These are phyloP conservation scores for Glebionis coronaria DNA, from an alignment of 129 eudicot species.

Conservation along the genomic window DNA sequence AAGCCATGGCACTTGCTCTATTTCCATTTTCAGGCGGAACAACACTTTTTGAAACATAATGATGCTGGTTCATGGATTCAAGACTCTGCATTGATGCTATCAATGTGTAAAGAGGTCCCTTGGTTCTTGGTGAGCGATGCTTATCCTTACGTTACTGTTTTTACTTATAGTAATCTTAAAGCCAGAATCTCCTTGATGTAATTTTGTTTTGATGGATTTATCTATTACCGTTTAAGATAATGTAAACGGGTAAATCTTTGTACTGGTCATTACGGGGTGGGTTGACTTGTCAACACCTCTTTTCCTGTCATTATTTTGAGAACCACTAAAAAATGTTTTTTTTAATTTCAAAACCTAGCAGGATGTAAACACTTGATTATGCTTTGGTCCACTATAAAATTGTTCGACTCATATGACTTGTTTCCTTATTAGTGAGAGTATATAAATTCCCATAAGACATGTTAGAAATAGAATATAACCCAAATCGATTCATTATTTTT, in stretches of 20 bases:
- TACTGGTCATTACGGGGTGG: background rate
- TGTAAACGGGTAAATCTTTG: background rate
- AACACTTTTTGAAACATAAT: constrained; percentile 92
- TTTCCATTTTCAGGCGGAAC: constrained; percentile 63
- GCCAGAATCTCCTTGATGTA: constrained; percentile 2
- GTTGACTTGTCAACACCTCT: background rate
- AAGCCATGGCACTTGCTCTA: background rate
- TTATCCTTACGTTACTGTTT: constrained; percentile 1
- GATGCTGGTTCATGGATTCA: constrained; percentile 99
- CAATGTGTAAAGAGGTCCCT: constrained; percentile 90
- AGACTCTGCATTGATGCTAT: constrained; percentile 90
- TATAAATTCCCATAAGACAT: background rate
- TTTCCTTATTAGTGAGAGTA: background rate
- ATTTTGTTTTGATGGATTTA: background rate
- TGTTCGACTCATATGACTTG: constrained; percentile 1
- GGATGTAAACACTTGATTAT: background rate
- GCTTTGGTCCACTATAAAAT: background rate
- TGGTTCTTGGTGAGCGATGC: constrained; percentile 79
- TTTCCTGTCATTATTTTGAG: background rate
- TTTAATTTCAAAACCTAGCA: background rate
- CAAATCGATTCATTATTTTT: background rate
- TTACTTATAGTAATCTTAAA: background rate
- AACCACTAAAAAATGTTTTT: too few relatives aligned
- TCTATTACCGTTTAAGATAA: background rate
- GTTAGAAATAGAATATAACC: background rate